Base-by-base conservation (phyloP, 768 basidiomycete genomes). In the Tubosaeta sp. region DNA sequence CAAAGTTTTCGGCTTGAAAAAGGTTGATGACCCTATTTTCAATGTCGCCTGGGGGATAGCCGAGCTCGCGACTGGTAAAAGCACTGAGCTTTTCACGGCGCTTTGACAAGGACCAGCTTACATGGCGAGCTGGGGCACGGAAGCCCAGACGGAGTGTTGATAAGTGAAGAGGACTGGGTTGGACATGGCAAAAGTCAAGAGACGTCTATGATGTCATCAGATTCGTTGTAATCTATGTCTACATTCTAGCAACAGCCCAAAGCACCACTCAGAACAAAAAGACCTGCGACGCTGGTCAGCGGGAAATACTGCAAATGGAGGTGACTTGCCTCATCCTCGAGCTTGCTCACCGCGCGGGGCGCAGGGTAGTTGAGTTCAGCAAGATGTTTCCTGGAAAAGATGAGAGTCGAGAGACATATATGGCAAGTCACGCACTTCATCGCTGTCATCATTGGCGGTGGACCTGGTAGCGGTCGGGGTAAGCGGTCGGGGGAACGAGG, bases 341-440 rank as follows among this genome's bases (percentile, higher is more conserved):
- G 81, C 76, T 98, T 99, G 81, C 89, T 93, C 71, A 96, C 79
- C 7, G 91, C 83, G 56, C 88, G 82, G 6, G 96, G 92, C 24
- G 84, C 82, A 38, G 91, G 86, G 73, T 92, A 96, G 58, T 82
- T 84, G 64, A 99, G 82, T 47, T 87, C 88, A 25, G 82, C 86
- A 19, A 99, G 80, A 67, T 95, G 85, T 79, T 88, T 92, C 77
- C 91, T 94, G 55, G 14, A 27, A 16, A 12, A 44, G 66, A 30
- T 59, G 51, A 16, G 14, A 18, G 9, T 8, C 9, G 32, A 3
- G 6, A n/a, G 5, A 25, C 14, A 32, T 41, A 18, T 1, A 19
- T 44, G 40, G 7, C 14, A 21, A 25, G 19, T 11, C n/a, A 73
- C 81, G 59, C 64, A 83, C 83, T 87, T 87, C 86, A 88, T 87